Percentiles rank a stretch among this genome's conserved stretches.
Conservation (phyloP, 2,329 filamentous ascomycete species). For the Stemphylium vesicarium region DNA sequence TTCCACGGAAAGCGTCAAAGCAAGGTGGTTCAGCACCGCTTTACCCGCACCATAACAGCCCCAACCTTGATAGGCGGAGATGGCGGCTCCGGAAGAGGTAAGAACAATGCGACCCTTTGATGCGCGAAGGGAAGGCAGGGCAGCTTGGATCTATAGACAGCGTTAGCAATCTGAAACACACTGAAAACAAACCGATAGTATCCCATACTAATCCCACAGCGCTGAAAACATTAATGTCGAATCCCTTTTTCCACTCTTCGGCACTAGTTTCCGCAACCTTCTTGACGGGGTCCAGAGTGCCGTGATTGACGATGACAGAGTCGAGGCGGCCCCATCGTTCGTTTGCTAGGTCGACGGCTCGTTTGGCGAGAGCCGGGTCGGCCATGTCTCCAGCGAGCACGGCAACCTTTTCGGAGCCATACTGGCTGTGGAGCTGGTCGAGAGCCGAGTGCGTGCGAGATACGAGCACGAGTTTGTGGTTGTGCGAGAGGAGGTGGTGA, state of each 20-base stretch:
- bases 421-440: conserved; percentile 53
- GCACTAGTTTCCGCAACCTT: conserved; percentile 70
- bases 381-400: conserved; percentile 64
- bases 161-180: background rate
- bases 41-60: conserved; percentile 83
- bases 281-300: conserved; percentile 75
- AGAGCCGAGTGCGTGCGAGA: conserved; percentile 64
- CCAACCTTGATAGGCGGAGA: conserved; percentile 72
- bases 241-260: conserved; percentile 76
- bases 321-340: conserved; percentile 76
- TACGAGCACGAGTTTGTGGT: conserved; percentile 64
- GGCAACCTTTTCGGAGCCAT: conserved; percentile 60
- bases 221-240: conserved; percentile 88
- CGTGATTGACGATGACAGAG: conserved; percentile 87
- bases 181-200: conserved; percentile 8
- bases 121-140: conserved; percentile 71
- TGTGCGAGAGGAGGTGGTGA: conserved; percentile 62
- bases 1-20: conserved; percentile 73
- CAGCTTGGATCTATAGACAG: conserved; percentile 67
- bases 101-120: conserved; percentile 76
- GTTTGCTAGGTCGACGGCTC: conserved; percentile 70
- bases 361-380: conserved; percentile 61
- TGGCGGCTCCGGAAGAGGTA: conserved; percentile 79
- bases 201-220: conserved; percentile 74
- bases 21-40: conserved; percentile 81